phyloP scores from a whole-genome alignment of 2,329 filamentous ascomycete genomes.

The Xylariales sp. region DNA sequence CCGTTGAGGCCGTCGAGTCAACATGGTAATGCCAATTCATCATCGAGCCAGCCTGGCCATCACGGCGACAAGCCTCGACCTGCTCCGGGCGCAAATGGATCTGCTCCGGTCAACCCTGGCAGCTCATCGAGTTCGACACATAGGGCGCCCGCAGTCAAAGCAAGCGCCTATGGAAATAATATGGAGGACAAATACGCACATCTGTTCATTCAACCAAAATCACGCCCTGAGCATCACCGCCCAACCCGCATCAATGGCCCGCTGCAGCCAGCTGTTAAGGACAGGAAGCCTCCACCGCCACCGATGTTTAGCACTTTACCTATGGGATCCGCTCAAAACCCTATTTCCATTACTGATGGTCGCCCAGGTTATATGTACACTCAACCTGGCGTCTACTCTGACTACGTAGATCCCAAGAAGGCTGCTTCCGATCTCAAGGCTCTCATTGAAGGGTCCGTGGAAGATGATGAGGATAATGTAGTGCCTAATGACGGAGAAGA shows the following conservation, averaged over 20 bases:
- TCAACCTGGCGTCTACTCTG: conserved; percentile 39
- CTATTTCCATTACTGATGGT: conserved; percentile 22
- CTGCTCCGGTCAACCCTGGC: conserved; percentile 12
- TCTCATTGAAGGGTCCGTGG: conserved; percentile 74
- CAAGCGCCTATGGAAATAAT: conserved; percentile 15
- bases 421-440: conserved; percentile 75
- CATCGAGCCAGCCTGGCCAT: conserved; percentile 17
- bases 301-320: conserved; percentile 44
- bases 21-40: conserved; percentile 17
- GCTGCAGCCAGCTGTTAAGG: conserved; percentile 39
- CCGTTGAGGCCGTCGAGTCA: conserved; percentile 34
- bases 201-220: conserved; percentile 50
- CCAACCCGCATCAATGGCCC: conserved; percentile 45
- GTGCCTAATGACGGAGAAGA: conserved; percentile 43
- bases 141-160: conserved; percentile 22
- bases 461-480: conserved; percentile 57
- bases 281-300: conserved; percentile 41
- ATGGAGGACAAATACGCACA: conserved; percentile 50
- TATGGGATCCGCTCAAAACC: conserved; percentile 22
- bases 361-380: conserved; percentile 26
- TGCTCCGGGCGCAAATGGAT: conserved; percentile 12
- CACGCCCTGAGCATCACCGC: conserved; percentile 53
- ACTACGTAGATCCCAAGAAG: conserved; percentile 67
- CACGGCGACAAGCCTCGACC: conserved; percentile 11
- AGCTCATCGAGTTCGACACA: conserved; percentile 11